phyloP scores from a whole-genome alignment of 2,329 filamentous ascomycete species.

The Thermothelomyces thermophilus region DNA sequence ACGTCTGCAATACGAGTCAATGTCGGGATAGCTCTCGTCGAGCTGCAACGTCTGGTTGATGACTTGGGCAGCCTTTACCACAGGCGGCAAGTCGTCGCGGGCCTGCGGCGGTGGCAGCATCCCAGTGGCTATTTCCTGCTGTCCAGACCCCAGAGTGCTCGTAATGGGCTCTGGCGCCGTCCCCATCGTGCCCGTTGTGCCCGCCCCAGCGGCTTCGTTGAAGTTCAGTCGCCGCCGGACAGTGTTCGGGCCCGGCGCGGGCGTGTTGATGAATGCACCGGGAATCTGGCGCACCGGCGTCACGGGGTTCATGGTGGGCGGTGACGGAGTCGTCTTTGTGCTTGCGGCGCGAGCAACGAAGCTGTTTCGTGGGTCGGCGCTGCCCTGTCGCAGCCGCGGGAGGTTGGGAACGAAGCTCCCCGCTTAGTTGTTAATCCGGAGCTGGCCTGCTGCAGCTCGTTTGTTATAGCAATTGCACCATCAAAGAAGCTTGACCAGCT shows the following conservation, averaged over 20 bases:
- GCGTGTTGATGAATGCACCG: constrained; percentile 70
- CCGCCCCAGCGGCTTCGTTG: constrained; percentile 21
- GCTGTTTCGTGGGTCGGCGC: background rate
- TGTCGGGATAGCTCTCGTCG: constrained; percentile 77
- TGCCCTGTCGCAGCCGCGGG: background rate
- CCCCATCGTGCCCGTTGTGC: constrained; percentile 4
- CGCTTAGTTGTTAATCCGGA: constrained; percentile 9
- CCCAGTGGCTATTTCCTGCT: constrained; percentile 7
- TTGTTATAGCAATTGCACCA: constrained; percentile 15
- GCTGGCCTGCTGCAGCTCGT: constrained; percentile 12
- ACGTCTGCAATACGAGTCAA: constrained; percentile 87
- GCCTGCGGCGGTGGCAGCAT: constrained; percentile 38
- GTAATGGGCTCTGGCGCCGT: constrained; percentile 6
- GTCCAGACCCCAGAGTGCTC: constrained; percentile 17
- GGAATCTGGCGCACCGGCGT: constrained; percentile 69
- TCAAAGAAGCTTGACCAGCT: constrained; percentile 13
- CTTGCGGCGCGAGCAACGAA: constrained; percentile 2
- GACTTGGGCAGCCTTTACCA: constrained; percentile 73
- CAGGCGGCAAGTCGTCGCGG: constrained; percentile 49
- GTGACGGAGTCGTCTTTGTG: constrained; percentile 1
- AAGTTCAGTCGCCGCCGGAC: constrained; percentile 48
- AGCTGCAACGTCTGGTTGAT: constrained; percentile 72
- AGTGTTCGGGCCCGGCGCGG: constrained; percentile 52
- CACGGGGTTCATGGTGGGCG: constrained; percentile 46
- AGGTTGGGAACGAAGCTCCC: constrained; percentile 8